phyloP scores from a whole-genome alignment of 345 rosid species.

The Reutealis trisperma region DNA sequence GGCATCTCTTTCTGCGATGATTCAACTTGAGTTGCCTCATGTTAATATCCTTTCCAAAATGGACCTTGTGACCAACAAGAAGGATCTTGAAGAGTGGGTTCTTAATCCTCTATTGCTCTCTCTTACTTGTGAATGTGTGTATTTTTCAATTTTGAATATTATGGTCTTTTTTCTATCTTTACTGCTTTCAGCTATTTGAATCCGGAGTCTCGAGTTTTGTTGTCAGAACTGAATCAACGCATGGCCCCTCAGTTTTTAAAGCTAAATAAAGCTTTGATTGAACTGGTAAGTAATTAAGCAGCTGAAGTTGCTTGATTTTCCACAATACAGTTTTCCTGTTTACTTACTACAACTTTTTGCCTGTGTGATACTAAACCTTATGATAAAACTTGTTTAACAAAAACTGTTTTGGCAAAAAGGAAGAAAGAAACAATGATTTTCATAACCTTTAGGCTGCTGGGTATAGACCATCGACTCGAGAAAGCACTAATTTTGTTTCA shows the following conservation, averaged over 20 bases:
- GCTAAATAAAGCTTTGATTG: conserved; percentile 77
- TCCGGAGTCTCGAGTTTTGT: conserved; percentile 66
- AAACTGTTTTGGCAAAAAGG: not conserved
- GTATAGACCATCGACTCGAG: not conserved
- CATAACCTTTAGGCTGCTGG: not conserved
- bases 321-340: not conserved
- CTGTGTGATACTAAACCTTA: not conserved
- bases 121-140: not conserved
- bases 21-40: conserved; percentile 91
- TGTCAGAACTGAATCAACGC: conserved; percentile 68
- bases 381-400: not conserved
- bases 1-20: conserved; percentile 96
- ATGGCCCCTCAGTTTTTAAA: conserved; percentile 85
- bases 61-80: conserved; percentile 80
- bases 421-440: not conserved
- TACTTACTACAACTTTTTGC: not conserved
- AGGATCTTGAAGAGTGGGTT: conserved; percentile 64
- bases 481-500: too few relatives aligned
- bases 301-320: not conserved
- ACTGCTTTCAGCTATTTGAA: conserved; percentile 61
- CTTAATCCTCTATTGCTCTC: not conserved
- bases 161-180: conserved; percentile 14
- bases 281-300: conserved; percentile 49
- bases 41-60: conserved; percentile 88
- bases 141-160: not conserved